A percentile compares a stretch with the other conserved stretches of the same genome.
Evolutionary conservation across 2,329 filamentous ascomycete species (phyloP).

Genomic region (Neophaeococcomyces aloes): DNA sequence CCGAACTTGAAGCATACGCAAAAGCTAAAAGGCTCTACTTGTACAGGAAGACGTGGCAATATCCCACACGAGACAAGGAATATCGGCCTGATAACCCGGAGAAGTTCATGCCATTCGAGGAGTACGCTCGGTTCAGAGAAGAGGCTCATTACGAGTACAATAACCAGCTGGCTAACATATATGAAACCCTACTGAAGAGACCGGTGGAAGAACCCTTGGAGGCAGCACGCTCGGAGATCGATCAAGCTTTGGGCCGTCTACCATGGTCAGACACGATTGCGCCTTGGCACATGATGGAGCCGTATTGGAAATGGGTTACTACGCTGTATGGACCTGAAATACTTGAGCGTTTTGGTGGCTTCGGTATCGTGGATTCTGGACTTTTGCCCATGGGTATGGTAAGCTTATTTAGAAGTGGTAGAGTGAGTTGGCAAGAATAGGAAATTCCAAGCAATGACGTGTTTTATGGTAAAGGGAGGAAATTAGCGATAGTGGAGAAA

Average conservation of each 20-base stretch:
- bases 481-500: too few species aligned
- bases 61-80: background rate
- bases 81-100: slow-evolving; percentile 11
- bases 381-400: slow-evolving; percentile 35
- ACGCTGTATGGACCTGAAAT: slow-evolving; percentile 33
- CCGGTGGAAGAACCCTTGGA: slow-evolving; percentile 27
- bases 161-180: slow-evolving; percentile 24
- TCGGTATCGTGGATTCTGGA: slow-evolving; percentile 32
- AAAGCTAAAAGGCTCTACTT: slow-evolving; percentile 28
- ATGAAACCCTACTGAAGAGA: slow-evolving; percentile 24
- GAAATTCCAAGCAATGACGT: background rate
- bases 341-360: slow-evolving; percentile 30
- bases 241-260: slow-evolving; percentile 4
- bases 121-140: slow-evolving; percentile 30
- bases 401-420: slow-evolving; percentile 32
- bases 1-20: slow-evolving; percentile 47
- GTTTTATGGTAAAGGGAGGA: too few species aligned
- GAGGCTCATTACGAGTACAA: slow-evolving; percentile 17
- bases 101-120: slow-evolving; percentile 31
- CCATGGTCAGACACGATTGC: slow-evolving; percentile 13
- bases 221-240: slow-evolving; percentile 22
- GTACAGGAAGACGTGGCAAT: slow-evolving; percentile 12
- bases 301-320: slow-evolving; percentile 36
- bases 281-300: slow-evolving; percentile 28
- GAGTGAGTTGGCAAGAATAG: slow-evolving; percentile 34